Percentiles rank a stretch among this genome's conserved stretches.
Evolutionary conservation across 176 grass and related monocot genomes (phyloP).

Genomic region (Dendrocalamus sinicus): DNA sequence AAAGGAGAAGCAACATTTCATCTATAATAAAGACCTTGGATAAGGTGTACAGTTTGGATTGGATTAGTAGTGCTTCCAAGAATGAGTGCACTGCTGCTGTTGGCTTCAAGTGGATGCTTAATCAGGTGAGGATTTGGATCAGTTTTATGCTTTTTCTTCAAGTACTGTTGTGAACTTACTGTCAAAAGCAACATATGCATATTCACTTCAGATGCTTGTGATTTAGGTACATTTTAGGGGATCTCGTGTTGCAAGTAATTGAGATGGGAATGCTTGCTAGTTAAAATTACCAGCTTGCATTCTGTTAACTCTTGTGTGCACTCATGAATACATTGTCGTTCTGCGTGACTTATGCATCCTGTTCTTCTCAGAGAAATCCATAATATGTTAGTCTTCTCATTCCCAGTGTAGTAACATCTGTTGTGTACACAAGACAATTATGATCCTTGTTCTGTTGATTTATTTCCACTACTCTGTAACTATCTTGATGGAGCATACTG

Average conservation of each 20-base stretch:
- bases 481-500: background rate
- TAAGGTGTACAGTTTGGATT: slow-evolving; percentile 89
- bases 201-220: slow-evolving; percentile 7
- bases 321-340: background rate
- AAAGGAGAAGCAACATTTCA: slow-evolving; percentile 78
- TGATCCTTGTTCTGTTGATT: background rate
- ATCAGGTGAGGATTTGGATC: slow-evolving; percentile 68
- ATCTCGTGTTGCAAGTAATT: background rate
- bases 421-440: slow-evolving; percentile 15
- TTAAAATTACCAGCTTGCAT: slow-evolving; percentile 8
- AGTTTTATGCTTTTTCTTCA: background rate
- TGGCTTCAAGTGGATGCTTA: slow-evolving; percentile 98
- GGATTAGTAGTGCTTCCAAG: slow-evolving; percentile 88
- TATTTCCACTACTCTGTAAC: background rate
- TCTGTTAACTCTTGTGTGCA: background rate
- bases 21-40: slow-evolving; percentile 79
- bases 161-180: background rate
- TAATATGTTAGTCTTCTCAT: slow-evolving; percentile 7
- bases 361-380: slow-evolving; percentile 10
- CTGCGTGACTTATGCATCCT: background rate
- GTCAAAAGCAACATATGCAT: background rate
- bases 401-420: background rate
- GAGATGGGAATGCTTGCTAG: slow-evolving; percentile 6
- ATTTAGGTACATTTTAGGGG: background rate
- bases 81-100: slow-evolving; percentile 88